Evolutionary conservation across 2,329 filamentous ascomycete species (phyloP).

Genomic region (Colletotrichum siamense): DNA sequence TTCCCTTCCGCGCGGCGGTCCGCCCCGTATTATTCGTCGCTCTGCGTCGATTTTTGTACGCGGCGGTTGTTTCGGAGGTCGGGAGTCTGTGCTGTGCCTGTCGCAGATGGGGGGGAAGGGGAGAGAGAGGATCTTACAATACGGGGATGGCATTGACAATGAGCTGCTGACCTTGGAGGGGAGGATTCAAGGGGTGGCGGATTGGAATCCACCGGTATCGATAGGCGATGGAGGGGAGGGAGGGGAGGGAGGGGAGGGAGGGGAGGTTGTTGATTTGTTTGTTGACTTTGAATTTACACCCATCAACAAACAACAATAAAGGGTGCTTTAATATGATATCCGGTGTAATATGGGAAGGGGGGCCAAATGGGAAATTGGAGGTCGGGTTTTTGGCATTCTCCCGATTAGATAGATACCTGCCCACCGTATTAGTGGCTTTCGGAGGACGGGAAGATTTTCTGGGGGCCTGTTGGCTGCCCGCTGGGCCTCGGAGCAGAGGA

Average conservation of each 20-base stretch:
- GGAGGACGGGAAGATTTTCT: neutral
- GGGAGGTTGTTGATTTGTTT: neutral
- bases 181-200: neutral
- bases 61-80: neutral
- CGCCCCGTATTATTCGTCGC: neutral
- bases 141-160: neutral
- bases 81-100: conserved; percentile 17
- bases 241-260: neutral
- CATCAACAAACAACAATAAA: conserved; percentile 5
- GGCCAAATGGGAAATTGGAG: neutral
- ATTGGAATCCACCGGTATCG: neutral
- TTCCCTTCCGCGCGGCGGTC: neutral
- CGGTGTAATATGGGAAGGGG: neutral
- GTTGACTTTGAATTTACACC: neutral
- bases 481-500: neutral
- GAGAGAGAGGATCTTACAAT: neutral
- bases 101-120: neutral
- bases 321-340: neutral
- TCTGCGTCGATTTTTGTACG: neutral
- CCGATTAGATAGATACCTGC: neutral
- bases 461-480: neutral
- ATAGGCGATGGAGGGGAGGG: neutral
- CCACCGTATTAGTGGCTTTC: neutral
- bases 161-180: neutral
- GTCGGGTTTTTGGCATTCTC: neutral